These are phyloP conservation scores for Hirsutella thompsonii DNA, from an alignment of 2,329 filamentous ascomycete species.

Conservation along the genomic window DNA sequence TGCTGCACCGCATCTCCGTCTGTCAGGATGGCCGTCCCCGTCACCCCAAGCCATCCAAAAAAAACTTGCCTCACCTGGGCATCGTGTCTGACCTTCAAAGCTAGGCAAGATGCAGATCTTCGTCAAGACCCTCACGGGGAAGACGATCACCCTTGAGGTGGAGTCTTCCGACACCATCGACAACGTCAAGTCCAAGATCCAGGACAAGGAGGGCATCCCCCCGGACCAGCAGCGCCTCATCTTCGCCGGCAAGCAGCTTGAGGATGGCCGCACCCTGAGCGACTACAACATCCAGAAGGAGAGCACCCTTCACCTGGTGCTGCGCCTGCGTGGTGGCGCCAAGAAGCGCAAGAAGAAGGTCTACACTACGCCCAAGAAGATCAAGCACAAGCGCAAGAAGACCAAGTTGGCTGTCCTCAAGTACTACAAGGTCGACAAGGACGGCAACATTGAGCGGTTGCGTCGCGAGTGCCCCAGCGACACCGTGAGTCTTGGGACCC, in stretches of 20 bases:
- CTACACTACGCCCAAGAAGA: conserved; percentile 99
- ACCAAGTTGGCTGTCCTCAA: conserved; percentile 99
- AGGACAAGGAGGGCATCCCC: conserved; percentile 99
- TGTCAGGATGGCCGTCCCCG: background rate
- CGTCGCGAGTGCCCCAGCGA: conserved; percentile 92
- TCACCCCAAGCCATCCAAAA: background rate
- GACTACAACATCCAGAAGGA: conserved; percentile 99
- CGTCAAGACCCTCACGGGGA: conserved; percentile 87
- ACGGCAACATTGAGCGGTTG: conserved; percentile 99
- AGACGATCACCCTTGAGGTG: conserved; percentile 99
- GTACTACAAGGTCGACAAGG: conserved; percentile 99
- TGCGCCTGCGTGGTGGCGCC: conserved; percentile 93
- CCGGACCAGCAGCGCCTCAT: conserved; percentile 99
- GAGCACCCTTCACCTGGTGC: conserved; percentile 93
- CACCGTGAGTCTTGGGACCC: conserved; percentile 58
- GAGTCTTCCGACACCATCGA: conserved; percentile 99
- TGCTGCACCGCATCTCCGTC: background rate
- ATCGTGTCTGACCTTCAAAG: conserved; percentile 26
- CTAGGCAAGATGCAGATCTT: conserved; percentile 65
- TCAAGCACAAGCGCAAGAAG: conserved; percentile 99
- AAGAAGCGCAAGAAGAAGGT: conserved; percentile 99
- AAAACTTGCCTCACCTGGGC: too few species aligned
- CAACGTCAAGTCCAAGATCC: conserved; percentile 98
- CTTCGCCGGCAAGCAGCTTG: conserved; percentile 99
- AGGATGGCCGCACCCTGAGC: conserved; percentile 95